Evolutionary conservation across 805 yeast genomes (phyloP).

Genomic region (Ogataea trehaloabstinens): DNA sequence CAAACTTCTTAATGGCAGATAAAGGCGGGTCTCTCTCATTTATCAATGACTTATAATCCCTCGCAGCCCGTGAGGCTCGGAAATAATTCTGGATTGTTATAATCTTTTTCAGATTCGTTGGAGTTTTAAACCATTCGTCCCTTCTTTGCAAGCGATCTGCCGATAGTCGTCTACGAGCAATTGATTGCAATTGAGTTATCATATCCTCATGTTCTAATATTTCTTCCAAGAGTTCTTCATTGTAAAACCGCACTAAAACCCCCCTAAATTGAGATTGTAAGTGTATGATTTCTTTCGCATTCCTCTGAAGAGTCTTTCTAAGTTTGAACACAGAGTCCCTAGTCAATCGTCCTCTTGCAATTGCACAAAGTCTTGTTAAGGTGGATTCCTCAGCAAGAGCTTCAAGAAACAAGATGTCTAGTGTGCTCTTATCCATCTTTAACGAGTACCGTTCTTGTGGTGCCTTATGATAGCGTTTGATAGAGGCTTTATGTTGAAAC

Average conservation of each 20-base stretch:
- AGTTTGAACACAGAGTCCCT: slow-evolving; percentile 29
- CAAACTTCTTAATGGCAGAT: slow-evolving; percentile 71
- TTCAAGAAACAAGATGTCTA: neutral
- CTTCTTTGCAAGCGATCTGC: slow-evolving; percentile 37
- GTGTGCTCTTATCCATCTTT: neutral
- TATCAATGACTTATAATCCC: slow-evolving; percentile 71
- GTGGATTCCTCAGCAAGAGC: slow-evolving; percentile 2
- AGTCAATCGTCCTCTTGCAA: slow-evolving; percentile 41
- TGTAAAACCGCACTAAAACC: slow-evolving; percentile 52
- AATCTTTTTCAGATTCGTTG: slow-evolving; percentile 53
- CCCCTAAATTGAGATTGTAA: slow-evolving; percentile 67
- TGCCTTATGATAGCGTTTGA: neutral
- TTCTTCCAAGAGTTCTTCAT: slow-evolving; percentile 54
- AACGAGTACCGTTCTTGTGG: neutral
- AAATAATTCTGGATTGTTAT: slow-evolving; percentile 73
- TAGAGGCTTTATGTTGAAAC: too few relatives aligned
- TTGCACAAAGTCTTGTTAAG: slow-evolving; percentile 40
- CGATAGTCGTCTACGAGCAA: slow-evolving; percentile 45
- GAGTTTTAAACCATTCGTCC: slow-evolving; percentile 46
- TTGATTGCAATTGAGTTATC: slow-evolving; percentile 52
- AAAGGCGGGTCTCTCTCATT: slow-evolving; percentile 75
- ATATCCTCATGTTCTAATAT: slow-evolving; percentile 41
- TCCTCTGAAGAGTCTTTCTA: slow-evolving; percentile 16
- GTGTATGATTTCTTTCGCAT: slow-evolving; percentile 32
- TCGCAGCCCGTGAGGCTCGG: slow-evolving; percentile 63